phyloP scores from a whole-genome alignment of 305 asterid species.

The Plantago rigida region DNA sequence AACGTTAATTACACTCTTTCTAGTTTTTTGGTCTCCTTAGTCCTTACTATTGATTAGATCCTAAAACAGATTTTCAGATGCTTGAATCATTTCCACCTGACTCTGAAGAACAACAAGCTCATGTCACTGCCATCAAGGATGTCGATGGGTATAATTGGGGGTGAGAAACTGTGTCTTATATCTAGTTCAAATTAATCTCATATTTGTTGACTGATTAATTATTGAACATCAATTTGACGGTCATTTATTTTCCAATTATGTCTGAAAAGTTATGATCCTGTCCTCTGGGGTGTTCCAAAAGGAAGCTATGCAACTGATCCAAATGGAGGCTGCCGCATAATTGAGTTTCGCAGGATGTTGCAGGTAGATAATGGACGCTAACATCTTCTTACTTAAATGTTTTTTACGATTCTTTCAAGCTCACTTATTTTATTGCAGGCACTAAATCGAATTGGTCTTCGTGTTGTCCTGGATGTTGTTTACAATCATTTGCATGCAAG shows the following conservation, averaged over 20 bases:
- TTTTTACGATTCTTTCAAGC: slow-evolving; percentile 3
- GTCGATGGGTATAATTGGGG: slow-evolving; percentile 95
- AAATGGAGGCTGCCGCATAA: slow-evolving; percentile 64
- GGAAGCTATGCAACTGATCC: slow-evolving; percentile 89
- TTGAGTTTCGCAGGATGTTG: slow-evolving; percentile 90
- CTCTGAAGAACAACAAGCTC: slow-evolving; percentile 82
- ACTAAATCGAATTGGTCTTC: slow-evolving; percentile 71
- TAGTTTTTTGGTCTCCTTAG: slow-evolving; percentile 14
- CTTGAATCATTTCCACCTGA: slow-evolving; percentile 75
- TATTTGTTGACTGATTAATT: slow-evolving; percentile 18
- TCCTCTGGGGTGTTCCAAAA: slow-evolving; percentile 94
- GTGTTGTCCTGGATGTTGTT: slow-evolving; percentile 81
- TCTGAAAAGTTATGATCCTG: slow-evolving; percentile 75
- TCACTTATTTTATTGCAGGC: slow-evolving; percentile 52
- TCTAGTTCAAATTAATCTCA: slow-evolving; percentile 9
- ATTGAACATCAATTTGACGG: slow-evolving; percentile 26
- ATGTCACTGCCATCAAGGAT: slow-evolving; percentile 64
- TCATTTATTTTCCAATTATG: slow-evolving; percentile 19
- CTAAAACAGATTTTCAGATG: slow-evolving; percentile 49
- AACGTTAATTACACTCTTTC: slow-evolving; percentile 1
- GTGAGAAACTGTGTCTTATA: slow-evolving; percentile 40
- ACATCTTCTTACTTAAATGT: background rate
- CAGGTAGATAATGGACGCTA: slow-evolving; percentile 44
- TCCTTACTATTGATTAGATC: slow-evolving; percentile 20
- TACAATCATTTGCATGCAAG: slow-evolving; percentile 88